Conservation (phyloP, 176 grass and related monocot genomes). For the Lolium rigidum region DNA sequence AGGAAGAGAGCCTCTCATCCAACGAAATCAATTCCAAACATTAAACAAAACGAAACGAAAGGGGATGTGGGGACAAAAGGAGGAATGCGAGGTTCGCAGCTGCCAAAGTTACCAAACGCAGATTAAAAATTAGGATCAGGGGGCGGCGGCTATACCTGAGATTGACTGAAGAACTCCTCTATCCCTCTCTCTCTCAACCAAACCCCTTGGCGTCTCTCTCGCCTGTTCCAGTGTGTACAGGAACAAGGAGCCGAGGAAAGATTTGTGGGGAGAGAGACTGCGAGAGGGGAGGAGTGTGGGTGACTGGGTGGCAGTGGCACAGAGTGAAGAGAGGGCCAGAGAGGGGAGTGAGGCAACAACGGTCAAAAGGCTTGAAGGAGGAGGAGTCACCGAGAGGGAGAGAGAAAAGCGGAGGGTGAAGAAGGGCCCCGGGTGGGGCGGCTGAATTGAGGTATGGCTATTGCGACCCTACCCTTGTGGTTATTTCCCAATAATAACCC, state of each 20-base stretch:
- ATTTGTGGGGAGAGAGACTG: constrained; percentile 40
- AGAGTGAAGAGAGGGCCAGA: neutral
- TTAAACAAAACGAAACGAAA: constrained; percentile 53
- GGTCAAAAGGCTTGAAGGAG: constrained; percentile 66
- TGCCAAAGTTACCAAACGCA: neutral
- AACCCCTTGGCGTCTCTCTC: neutral
- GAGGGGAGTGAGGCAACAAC: constrained; percentile 44
- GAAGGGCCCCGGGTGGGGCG: neutral
- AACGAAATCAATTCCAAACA: constrained; percentile 42
- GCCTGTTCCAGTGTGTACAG: constrained; percentile 24
- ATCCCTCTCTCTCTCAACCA: neutral
- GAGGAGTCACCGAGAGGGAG: constrained; percentile 33
- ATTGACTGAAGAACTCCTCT: neutral
- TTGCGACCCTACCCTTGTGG: constrained; percentile 12
- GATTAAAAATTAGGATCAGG: constrained; percentile 53
- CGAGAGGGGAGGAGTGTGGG: constrained; percentile 11
- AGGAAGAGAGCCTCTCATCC: constrained; percentile 41
- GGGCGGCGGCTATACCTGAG: constrained; percentile 39
- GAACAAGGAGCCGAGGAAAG: constrained; percentile 35
- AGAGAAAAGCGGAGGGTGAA: neutral
- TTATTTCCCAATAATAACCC: constrained; percentile 41
- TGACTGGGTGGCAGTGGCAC: constrained; percentile 16
- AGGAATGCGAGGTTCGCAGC: neutral
- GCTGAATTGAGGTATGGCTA: constrained; percentile 20
- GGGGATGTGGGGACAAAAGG: constrained; percentile 31